These are phyloP conservation scores for Talaromyces sp. DNA, from an alignment of 2,329 filamentous ascomycete genomes.

Conservation along the genomic window DNA sequence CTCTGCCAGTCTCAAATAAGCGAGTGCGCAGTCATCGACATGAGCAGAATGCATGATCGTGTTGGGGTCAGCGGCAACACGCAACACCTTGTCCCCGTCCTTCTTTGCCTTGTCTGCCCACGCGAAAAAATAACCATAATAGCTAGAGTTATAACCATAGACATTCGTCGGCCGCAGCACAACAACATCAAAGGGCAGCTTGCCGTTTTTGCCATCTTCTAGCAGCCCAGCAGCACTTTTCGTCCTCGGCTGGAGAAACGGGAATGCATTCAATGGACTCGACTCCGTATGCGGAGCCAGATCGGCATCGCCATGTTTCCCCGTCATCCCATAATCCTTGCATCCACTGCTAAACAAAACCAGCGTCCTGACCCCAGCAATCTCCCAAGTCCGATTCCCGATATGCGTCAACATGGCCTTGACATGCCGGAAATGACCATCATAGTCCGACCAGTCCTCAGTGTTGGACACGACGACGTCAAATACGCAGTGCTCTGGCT, in stretches of 20 bases:
- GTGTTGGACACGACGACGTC: slow-evolving; percentile 19
- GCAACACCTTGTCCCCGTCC: background rate
- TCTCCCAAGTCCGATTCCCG: slow-evolving; percentile 2
- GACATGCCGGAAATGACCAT: slow-evolving; percentile 14
- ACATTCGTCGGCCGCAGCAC: slow-evolving; percentile 18
- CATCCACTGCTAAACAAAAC: slow-evolving; percentile 19
- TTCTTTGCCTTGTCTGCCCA: slow-evolving; percentile 12
- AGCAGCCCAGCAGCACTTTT: slow-evolving; percentile 1
- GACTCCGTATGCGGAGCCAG: slow-evolving; percentile 15
- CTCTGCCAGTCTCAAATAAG: slow-evolving; percentile 15
- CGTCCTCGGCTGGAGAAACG: slow-evolving; percentile 11
- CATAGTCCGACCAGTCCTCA: slow-evolving; percentile 20
- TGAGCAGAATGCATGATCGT: slow-evolving; percentile 17
- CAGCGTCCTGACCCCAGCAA: background rate
- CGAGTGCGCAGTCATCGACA: slow-evolving; percentile 17
- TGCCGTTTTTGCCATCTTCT: background rate
- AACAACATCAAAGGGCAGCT: slow-evolving; percentile 15
- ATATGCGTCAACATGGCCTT: slow-evolving; percentile 14
- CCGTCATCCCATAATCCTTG: slow-evolving; percentile 18
- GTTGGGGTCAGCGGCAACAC: slow-evolving; percentile 8
- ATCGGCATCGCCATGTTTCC: slow-evolving; percentile 6
- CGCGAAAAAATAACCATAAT: slow-evolving; percentile 14
- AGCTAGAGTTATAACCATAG: slow-evolving; percentile 19
- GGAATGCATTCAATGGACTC: slow-evolving; percentile 10
- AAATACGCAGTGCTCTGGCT: background rate